Evolutionary conservation across 176 grass and related monocot genomes (phyloP).

Genomic region (Carex parvula): DNA sequence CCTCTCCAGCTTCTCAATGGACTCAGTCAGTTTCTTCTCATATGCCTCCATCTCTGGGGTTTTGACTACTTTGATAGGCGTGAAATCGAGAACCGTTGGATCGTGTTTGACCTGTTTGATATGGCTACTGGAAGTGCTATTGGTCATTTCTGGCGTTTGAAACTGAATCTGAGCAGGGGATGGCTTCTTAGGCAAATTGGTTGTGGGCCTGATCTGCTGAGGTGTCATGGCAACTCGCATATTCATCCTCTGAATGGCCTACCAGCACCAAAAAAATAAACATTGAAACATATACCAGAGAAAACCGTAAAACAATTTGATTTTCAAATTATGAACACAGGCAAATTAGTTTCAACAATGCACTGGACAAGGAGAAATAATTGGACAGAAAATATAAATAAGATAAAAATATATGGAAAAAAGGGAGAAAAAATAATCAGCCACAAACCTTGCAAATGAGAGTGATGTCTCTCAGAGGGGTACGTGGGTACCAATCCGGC

Average conservation of each 20-base stretch:
- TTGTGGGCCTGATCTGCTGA: conserved; percentile 29
- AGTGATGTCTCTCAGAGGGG: conserved; percentile 57
- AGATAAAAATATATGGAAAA: conserved; percentile 15
- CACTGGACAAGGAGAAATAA: not conserved
- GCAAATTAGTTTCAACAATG: not conserved
- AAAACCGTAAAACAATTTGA: not conserved
- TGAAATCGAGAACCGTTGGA: conserved; percentile 24
- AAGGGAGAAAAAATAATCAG: not conserved
- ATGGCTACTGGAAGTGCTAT: conserved; percentile 13
- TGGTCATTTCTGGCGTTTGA: conserved; percentile 28
- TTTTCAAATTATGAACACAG: not conserved
- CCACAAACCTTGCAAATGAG: conserved; percentile 46
- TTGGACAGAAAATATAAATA: not conserved
- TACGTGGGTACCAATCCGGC: conserved; percentile 61
- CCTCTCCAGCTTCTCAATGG: conserved; percentile 70
- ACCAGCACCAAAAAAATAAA: not conserved
- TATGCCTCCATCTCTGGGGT: conserved; percentile 24
- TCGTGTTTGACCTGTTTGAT: conserved; percentile 15
- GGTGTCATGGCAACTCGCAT: conserved; percentile 28
- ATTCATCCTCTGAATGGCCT: conserved; percentile 56
- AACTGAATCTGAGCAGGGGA: conserved; percentile 19
- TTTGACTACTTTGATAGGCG: conserved; percentile 27
- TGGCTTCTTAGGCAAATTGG: conserved; percentile 23
- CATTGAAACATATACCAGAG: not conserved
- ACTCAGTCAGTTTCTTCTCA: conserved; percentile 51